Evolutionary conservation across 306 rosid genomes (phyloP).

Genomic region (Aeschynomene evenia): DNA sequence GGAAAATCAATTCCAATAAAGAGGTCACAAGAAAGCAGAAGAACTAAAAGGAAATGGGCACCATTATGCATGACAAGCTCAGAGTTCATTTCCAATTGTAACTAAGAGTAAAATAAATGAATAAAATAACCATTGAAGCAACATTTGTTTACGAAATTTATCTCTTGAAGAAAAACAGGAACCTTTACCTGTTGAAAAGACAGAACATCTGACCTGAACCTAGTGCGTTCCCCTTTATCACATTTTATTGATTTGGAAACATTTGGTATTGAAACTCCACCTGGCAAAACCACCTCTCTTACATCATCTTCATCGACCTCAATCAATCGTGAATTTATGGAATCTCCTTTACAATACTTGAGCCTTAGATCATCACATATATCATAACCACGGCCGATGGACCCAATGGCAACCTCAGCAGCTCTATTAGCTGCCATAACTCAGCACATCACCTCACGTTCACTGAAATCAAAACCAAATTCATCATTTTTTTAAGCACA

Average conservation of each 20-base stretch:
- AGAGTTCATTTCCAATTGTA: background rate
- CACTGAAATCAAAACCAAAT: slow-evolving; percentile 40
- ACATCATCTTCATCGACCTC: slow-evolving; percentile 69
- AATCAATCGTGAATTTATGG: slow-evolving; percentile 57
- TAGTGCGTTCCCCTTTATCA: slow-evolving; percentile 92
- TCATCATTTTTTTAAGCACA: slow-evolving; percentile 20
- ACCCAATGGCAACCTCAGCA: slow-evolving; percentile 83
- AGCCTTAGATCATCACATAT: slow-evolving; percentile 74
- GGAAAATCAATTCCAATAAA: slow-evolving; percentile 6
- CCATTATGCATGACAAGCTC: slow-evolving; percentile 13
- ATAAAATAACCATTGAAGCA: slow-evolving; percentile 19
- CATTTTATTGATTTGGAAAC: slow-evolving; percentile 86
- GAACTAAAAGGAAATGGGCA: slow-evolving; percentile 6
- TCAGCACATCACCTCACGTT: slow-evolving; percentile 50
- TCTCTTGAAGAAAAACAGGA: slow-evolving; percentile 44
- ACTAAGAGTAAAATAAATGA: background rate
- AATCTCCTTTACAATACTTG: slow-evolving; percentile 80
- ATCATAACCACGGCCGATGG: slow-evolving; percentile 91
- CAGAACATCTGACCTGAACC: slow-evolving; percentile 95
- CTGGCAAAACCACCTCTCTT: slow-evolving; percentile 73
- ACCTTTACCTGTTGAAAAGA: slow-evolving; percentile 87
- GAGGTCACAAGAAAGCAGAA: slow-evolving; percentile 7
- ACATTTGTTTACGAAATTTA: slow-evolving; percentile 23
- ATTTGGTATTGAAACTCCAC: slow-evolving; percentile 68
- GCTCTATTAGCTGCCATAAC: slow-evolving; percentile 78